These are phyloP conservation scores for Ambispora gerdemannii DNA, from an alignment of 192 early-diverging fungal species.

Conservation along the genomic window DNA sequence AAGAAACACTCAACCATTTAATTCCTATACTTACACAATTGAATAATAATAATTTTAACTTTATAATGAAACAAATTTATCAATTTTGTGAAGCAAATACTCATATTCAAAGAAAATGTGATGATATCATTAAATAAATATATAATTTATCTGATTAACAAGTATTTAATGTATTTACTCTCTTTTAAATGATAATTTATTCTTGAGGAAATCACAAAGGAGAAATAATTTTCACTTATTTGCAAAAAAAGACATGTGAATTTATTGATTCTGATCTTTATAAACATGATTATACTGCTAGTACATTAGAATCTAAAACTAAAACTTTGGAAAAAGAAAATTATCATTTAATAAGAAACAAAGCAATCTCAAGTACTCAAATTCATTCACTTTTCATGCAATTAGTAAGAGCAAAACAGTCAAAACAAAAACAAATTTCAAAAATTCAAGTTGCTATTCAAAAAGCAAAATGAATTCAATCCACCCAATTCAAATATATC, in stretches of 20 bases:
- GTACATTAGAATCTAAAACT: background rate
- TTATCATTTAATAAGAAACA: background rate
- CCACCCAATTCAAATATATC: background rate
- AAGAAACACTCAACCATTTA: no score
- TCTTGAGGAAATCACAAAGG: background rate
- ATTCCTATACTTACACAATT: no score
- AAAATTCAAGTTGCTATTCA: background rate
- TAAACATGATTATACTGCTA: background rate
- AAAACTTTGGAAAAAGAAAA: background rate
- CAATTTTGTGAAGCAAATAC: no score
- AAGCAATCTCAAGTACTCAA: background rate
- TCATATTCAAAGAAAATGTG: no score
- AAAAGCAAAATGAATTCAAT: background rate
- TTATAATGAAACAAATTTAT: no score
- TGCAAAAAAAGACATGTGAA: background rate
- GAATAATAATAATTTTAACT: no score
- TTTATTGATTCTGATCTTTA: background rate
- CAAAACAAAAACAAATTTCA: background rate
- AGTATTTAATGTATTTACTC: background rate
- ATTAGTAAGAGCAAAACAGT: background rate
- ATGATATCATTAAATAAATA: no score
- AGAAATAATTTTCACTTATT: background rate
- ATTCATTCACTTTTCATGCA: background rate
- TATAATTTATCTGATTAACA: no score
- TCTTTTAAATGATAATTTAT: background rate